Percentiles rank a stretch among this genome's conserved stretches.
Conservation (phyloP, 2,329 filamentous ascomycete species). For the Arthrinium phaeospermum region DNA sequence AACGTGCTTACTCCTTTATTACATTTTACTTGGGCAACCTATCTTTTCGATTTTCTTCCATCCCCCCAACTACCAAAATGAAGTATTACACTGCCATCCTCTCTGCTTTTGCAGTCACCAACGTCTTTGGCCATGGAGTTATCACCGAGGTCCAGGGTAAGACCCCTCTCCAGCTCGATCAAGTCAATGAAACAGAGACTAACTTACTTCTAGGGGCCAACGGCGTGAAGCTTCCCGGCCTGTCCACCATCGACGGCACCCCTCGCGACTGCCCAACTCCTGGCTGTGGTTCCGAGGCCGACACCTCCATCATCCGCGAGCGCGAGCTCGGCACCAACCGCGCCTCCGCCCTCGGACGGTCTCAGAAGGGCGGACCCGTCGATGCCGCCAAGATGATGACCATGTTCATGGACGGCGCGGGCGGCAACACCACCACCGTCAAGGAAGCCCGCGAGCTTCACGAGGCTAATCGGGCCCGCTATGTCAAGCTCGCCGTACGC, state of each 20-base stretch:
- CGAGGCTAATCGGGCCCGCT: slow-evolving; percentile 31
- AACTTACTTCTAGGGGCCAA: slow-evolving; percentile 22
- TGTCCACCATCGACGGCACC: slow-evolving; percentile 62
- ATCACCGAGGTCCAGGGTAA: slow-evolving; percentile 26
- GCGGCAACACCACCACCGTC: slow-evolving; percentile 37
- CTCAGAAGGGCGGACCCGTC: slow-evolving; percentile 60
- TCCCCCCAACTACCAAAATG: slow-evolving; percentile 23
- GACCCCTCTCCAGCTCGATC: not conserved
- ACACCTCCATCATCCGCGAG: slow-evolving; percentile 70
- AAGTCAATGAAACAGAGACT: not conserved
- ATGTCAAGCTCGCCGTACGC: slow-evolving; percentile 34
- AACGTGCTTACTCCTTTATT: not conserved
- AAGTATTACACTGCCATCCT: slow-evolving; percentile 23
- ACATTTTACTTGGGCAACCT: not conserved
- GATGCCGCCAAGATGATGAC: slow-evolving; percentile 59
- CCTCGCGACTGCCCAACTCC: slow-evolving; percentile 67
- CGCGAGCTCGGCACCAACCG: slow-evolving; percentile 58
- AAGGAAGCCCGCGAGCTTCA: slow-evolving; percentile 27
- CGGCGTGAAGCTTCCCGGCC: slow-evolving; percentile 27
- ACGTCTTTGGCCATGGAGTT: slow-evolving; percentile 27
- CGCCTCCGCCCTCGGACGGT: slow-evolving; percentile 65
- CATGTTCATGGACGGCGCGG: slow-evolving; percentile 59
- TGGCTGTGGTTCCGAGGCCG: slow-evolving; percentile 64
- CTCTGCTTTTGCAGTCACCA: slow-evolving; percentile 26
- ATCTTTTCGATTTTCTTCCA: not conserved